Conservation (phyloP, 768 basidiomycete genomes). For the Russula brevipes region DNA sequence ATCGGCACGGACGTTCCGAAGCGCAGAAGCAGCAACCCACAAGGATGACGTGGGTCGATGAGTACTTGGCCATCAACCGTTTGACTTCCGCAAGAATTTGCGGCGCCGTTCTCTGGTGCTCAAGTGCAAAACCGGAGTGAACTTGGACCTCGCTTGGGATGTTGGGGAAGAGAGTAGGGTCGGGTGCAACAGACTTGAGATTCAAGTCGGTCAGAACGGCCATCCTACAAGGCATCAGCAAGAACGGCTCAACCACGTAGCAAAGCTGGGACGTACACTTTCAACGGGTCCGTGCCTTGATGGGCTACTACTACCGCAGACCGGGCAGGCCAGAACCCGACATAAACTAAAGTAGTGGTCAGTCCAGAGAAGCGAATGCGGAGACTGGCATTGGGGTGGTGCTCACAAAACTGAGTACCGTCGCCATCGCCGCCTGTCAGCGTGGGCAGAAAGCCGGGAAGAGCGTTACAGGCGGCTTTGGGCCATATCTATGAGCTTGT, state of each 20-base stretch:
- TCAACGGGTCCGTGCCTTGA: conserved; percentile 20
- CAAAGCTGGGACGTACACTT: conserved; percentile 11
- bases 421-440: conserved; percentile 47
- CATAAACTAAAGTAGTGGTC: conserved; percentile 15
- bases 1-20: too few relatives aligned
- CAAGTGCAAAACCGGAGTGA: neutral
- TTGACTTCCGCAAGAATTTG: neutral
- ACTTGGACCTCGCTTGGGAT: neutral
- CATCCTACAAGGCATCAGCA: neutral
- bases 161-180: conserved; percentile 17
- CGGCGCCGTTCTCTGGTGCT: neutral
- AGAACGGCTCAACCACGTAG: neutral
- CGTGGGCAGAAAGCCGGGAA: conserved; percentile 39
- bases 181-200: neutral
- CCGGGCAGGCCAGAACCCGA: conserved; percentile 20
- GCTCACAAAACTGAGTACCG: conserved; percentile 43
- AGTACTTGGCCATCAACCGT: neutral
- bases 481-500: neutral
- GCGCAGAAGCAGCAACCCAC: neutral
- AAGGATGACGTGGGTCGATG: neutral
- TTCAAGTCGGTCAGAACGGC: conserved; percentile 19
- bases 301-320: conserved; percentile 23
- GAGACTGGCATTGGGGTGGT: too few relatives aligned
- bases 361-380: neutral
- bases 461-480: conserved; percentile 39